Base-by-base conservation (phyloP, 441 rosid species). In the Populus hybrid region DNA sequence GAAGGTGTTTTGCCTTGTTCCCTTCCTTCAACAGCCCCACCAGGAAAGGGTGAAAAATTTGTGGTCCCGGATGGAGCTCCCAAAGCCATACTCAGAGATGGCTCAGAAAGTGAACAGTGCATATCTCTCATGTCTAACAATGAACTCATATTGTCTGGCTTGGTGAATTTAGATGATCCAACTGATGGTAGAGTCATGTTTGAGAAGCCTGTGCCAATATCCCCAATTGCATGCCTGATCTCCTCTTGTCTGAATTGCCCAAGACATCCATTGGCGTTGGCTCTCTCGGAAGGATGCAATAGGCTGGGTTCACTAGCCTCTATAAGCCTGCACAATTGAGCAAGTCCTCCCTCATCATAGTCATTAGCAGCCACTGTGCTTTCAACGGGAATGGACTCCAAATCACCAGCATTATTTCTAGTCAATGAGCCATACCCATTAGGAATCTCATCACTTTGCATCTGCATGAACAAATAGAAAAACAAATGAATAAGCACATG, bases 51-150 rank as follows among this genome's bases (percentile, higher is more conserved):
- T 30, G 74, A 73, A 73, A 81, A 70, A 77, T 83, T 85, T 35
- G 91, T 59, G 80, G 83, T 81, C 36, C 84, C 89, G 18, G 90
- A 82, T 70, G 81, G 78, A 35, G 82, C 88, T 72, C 86, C 90
- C 84, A 90, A 81, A 76, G 85, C 80, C 88, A 93, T 92, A 38
- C 75, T 85, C 85, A 92, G 76, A 82, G 95, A 90, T 63, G 90
- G 87, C 75, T 89, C 90, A 46, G 86, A 72, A 75, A 83, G 91
- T 72, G 91, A 81, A 69, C 90, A 90, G 46, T 85, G 85, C 79
- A 83, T 77, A 83, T 92, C 92, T 75, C 86, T 85, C 84, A 71
- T 71, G 34, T 88, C 93, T 26, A 90, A 67, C 70, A 83, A 78
- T 81, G 89, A 77, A 74, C 86, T 82, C 75, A 54, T 46, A 81